Percentiles rank a stretch among this genome's conserved stretches.
Conservation (phyloP, 1,284 basidiomycete genomes). For the Leccinum subrobustum region DNA sequence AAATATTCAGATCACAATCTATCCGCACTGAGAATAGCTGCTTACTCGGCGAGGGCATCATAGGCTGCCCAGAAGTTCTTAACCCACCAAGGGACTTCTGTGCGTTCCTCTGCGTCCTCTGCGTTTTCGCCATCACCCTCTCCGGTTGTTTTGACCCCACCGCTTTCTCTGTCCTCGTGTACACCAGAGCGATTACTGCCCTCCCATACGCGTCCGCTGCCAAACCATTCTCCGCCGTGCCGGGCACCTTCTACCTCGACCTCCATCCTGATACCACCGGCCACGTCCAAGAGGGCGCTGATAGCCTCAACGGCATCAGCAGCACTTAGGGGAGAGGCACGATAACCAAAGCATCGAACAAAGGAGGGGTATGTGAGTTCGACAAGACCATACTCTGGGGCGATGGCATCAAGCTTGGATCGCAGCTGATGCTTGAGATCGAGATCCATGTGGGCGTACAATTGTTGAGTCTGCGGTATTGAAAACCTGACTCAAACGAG, state of each 20-base stretch:
- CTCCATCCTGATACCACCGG: slow-evolving; percentile 86
- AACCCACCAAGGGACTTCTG: slow-evolving; percentile 75
- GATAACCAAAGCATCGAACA: slow-evolving; percentile 87
- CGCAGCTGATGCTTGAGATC: slow-evolving; percentile 86
- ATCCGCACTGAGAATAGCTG: slow-evolving; percentile 14
- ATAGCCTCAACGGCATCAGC: slow-evolving; percentile 93
- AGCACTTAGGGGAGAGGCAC: slow-evolving; percentile 83
- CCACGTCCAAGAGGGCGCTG: slow-evolving; percentile 86
- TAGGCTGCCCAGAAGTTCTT: slow-evolving; percentile 93
- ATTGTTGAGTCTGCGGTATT: slow-evolving; percentile 89
- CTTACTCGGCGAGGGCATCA: slow-evolving; percentile 88
- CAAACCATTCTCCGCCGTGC: slow-evolving; percentile 91
- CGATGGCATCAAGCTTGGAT: slow-evolving; percentile 83
- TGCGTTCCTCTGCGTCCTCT: slow-evolving; percentile 40
- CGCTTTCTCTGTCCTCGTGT: slow-evolving; percentile 42
- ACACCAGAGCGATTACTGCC: slow-evolving; percentile 45
- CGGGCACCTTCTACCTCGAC: slow-evolving; percentile 82
- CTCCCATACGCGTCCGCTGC: slow-evolving; percentile 65
- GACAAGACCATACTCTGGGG: slow-evolving; percentile 95
- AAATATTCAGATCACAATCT: slow-evolving; percentile 1
- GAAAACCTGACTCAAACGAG: slow-evolving; percentile 66
- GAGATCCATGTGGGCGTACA: slow-evolving; percentile 95
- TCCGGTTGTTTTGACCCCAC: slow-evolving; percentile 22
- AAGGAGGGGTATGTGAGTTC: slow-evolving; percentile 95
- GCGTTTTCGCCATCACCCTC: slow-evolving; percentile 35